Evolutionary conservation across 1,284 basidiomycete species (phyloP).

Genomic region (Cutaneotrichosporon dermatis): DNA sequence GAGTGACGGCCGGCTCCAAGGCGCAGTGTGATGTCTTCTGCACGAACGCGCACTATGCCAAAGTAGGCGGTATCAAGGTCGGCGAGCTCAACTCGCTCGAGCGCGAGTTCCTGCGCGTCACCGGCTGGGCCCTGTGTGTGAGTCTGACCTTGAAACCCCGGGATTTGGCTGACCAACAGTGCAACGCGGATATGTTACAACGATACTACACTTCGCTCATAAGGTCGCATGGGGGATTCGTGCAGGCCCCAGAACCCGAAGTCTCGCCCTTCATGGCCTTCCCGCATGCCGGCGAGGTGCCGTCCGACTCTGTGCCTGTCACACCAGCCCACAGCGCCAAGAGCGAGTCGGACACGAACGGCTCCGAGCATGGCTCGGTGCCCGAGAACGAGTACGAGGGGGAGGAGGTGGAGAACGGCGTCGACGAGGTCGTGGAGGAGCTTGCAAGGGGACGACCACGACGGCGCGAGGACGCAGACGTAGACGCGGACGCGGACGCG

Average conservation of each 20-base stretch:
- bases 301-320: background rate
- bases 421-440: background rate
- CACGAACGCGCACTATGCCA: slow-evolving; percentile 85
- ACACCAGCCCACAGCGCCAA: slow-evolving; percentile 10
- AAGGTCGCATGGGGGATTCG: slow-evolving; percentile 44
- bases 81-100: slow-evolving; percentile 87
- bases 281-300: slow-evolving; percentile 22
- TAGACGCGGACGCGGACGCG: background rate
- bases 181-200: slow-evolving; percentile 47
- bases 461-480: slow-evolving; percentile 7
- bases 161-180: slow-evolving; percentile 28
- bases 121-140: slow-evolving; percentile 88
- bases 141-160: slow-evolving; percentile 44
- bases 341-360: slow-evolving; percentile 1
- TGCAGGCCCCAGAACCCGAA: slow-evolving; percentile 36
- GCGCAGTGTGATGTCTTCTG: slow-evolving; percentile 89
- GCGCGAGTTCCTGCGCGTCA: slow-evolving; percentile 79
- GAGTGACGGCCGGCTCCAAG: slow-evolving; percentile 81
- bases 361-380: background rate
- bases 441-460: slow-evolving; percentile 7
- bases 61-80: slow-evolving; percentile 85
- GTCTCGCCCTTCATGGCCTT: slow-evolving; percentile 39
- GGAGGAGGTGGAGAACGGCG: slow-evolving; percentile 1
- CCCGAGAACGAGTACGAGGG: slow-evolving; percentile 3
- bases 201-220: slow-evolving; percentile 51